Evolutionary conservation across 306 rosid genomes (phyloP).

Genomic region (Hylodesmum podocarpum): DNA sequence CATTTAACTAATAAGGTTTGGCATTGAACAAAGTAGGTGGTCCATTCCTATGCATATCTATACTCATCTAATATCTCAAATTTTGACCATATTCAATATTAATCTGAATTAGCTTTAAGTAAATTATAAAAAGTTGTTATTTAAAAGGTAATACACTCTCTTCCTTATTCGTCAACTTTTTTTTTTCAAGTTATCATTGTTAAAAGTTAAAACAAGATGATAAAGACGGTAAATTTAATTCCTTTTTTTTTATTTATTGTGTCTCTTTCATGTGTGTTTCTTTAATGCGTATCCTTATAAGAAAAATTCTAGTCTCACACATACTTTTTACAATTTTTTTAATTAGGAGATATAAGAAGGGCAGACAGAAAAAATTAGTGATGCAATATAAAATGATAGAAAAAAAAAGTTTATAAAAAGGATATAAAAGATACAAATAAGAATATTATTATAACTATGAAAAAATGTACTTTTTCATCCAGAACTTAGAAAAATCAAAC

Average conservation of each 20-base stretch:
- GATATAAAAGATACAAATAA: background rate
- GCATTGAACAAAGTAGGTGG: background rate
- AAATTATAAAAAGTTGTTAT: background rate
- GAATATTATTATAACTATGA: background rate
- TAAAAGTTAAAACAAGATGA: background rate
- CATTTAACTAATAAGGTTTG: background rate
- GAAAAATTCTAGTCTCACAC: background rate
- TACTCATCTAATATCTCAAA: background rate
- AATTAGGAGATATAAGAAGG: background rate
- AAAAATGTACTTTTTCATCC: background rate
- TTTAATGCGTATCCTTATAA: background rate
- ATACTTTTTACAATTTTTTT: background rate
- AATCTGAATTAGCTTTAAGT: background rate
- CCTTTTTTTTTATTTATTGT: background rate
- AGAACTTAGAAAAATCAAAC: background rate
- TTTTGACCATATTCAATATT: background rate
- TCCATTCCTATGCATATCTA: background rate
- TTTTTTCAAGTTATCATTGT: background rate
- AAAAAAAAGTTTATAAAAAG: background rate
- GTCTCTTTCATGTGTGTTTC: background rate
- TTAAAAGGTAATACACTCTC: background rate
- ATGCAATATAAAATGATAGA: background rate
- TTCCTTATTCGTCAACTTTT: background rate
- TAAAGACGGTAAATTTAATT: background rate
- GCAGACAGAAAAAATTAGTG: background rate